phyloP scores from a whole-genome alignment of 106 monocot genomes.

The Alisma plantagoaquatica region DNA sequence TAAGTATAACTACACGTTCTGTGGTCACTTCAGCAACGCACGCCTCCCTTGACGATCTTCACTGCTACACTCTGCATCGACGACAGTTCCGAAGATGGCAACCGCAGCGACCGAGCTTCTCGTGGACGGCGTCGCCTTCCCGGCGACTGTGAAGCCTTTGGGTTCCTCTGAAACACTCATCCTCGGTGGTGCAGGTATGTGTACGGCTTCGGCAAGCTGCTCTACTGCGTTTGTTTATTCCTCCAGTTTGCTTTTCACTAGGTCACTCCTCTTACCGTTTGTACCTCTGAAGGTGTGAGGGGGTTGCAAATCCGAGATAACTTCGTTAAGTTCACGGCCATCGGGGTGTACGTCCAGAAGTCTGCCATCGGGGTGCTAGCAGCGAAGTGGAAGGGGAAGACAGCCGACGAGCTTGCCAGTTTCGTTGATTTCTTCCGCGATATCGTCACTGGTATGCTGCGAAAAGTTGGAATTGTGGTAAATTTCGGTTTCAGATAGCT shows the following conservation, averaged over 20 bases:
- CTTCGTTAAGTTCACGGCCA: constrained; percentile 53
- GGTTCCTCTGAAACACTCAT: constrained; percentile 30
- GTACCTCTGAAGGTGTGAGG: constrained; percentile 31
- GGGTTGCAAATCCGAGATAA: constrained; percentile 46
- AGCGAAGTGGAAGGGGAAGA: constrained; percentile 42
- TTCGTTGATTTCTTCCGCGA: constrained; percentile 35
- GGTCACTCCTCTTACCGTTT: neutral
- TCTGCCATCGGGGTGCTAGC: constrained; percentile 25
- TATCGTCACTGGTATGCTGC: constrained; percentile 25
- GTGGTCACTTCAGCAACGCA: no score
- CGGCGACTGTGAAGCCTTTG: constrained; percentile 21
- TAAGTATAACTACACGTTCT: no score
- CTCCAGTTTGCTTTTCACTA: neutral
- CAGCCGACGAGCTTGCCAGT: constrained; percentile 27
- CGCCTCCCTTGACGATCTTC: no score
- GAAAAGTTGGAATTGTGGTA: neutral
- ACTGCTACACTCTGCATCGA: no score
- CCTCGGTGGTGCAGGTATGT: constrained; percentile 69
- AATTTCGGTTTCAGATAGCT: neutral
- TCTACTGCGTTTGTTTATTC: neutral
- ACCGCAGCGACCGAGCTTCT: constrained; percentile 18
- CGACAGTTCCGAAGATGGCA: constrained; percentile 13
- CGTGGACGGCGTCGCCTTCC: constrained; percentile 41
- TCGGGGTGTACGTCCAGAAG: constrained; percentile 55
- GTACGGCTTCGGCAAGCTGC: neutral